These are phyloP conservation scores for Tagetes patula DNA, from an alignment of 129 eudicot genomes.

Conservation along the genomic window DNA sequence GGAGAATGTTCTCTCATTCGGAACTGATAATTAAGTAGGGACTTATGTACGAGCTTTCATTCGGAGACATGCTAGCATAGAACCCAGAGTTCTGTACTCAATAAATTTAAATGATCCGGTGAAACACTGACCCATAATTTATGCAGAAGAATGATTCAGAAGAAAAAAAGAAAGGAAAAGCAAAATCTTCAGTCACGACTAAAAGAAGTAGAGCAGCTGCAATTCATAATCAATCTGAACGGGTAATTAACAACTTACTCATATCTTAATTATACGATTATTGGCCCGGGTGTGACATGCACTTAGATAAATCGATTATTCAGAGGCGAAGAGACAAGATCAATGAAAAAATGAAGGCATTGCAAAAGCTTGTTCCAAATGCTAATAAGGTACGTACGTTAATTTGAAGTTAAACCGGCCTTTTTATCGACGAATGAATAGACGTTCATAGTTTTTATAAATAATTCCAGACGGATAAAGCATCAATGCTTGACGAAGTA, in stretches of 20 bases:
- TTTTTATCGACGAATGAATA: too few relatives aligned
- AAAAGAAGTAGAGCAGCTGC: constrained; percentile 96
- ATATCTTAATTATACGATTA: too few relatives aligned
- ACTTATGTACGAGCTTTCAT: too few relatives aligned
- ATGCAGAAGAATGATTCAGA: constrained; percentile 38
- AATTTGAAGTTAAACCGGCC: too few relatives aligned
- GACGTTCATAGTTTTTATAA: too few relatives aligned
- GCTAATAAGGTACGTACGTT: constrained; percentile 67
- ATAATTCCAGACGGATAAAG: constrained; percentile 71
- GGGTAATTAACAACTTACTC: constrained; percentile 33
- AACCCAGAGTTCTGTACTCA: too few relatives aligned
- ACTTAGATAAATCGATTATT: neutral
- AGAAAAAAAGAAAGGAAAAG: constrained; percentile 51
- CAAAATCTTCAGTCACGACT: constrained; percentile 49
- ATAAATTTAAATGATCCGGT: too few relatives aligned
- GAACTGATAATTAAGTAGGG: too few relatives aligned
- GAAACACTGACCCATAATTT: neutral
- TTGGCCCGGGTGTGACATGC: neutral
- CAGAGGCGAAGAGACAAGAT: constrained; percentile 95
- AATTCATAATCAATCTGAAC: constrained; percentile 86
- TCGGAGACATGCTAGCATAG: too few relatives aligned
- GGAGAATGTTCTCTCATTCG: too few relatives aligned
- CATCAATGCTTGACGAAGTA: constrained; percentile 87
- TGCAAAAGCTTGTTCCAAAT: constrained; percentile 92
- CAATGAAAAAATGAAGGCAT: constrained; percentile 84